phyloP scores from a whole-genome alignment of 2,329 filamentous ascomycete species.

The Camillea tinctor region DNA sequence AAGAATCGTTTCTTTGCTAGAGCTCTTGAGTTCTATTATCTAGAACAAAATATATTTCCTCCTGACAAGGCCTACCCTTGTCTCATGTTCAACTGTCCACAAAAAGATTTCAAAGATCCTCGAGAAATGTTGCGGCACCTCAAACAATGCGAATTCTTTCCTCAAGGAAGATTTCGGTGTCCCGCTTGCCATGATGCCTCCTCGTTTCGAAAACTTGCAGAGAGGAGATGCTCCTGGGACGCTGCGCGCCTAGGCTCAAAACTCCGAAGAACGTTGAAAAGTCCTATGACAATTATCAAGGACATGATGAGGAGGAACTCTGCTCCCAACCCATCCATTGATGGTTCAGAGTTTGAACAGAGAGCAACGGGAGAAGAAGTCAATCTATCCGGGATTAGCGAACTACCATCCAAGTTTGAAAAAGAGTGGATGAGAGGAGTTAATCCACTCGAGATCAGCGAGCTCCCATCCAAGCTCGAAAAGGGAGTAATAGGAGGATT shows the following conservation, averaged over 20 bases:
- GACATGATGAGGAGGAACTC: conserved; percentile 3
- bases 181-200: conserved; percentile 7
- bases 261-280: conserved; percentile 3
- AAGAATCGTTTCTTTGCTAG: conserved; percentile 16
- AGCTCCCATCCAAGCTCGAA: too few relatives aligned
- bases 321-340: background rate
- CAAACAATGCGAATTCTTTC: conserved; percentile 14
- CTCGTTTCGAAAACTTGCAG: conserved; percentile 12
- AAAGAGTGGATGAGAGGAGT: too few relatives aligned
- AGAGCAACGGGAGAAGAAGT: background rate
- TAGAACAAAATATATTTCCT: conserved; percentile 7
- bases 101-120: conserved; percentile 6
- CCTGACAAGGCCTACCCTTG: conserved; percentile 9
- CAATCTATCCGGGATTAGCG: too few relatives aligned
- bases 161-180: conserved; percentile 13
- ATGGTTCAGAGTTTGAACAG: background rate
- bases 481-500: background rate
- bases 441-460: too few relatives aligned
- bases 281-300: conserved; percentile 2
- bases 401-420: too few relatives aligned
- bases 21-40: conserved; percentile 15
- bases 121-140: conserved; percentile 22
- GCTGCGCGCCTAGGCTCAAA: conserved; percentile 8
- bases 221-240: conserved; percentile 17
- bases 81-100: conserved; percentile 13